These are phyloP conservation scores for Populus deltoides DNA, from an alignment of 345 rosid genomes.

Conservation along the genomic window DNA sequence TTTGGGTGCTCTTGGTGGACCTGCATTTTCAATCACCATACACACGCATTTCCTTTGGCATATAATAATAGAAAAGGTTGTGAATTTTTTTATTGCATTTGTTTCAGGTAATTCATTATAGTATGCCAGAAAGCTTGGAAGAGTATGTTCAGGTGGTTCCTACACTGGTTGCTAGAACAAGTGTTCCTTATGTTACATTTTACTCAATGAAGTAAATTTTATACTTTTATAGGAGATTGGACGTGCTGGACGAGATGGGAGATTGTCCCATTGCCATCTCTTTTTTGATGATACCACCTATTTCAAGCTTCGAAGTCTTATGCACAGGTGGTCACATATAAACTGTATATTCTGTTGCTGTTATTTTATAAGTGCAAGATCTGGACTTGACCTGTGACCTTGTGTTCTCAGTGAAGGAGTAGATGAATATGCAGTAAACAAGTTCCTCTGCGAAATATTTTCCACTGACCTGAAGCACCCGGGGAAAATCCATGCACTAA, in stretches of 20 bases:
- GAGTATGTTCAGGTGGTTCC: constrained; percentile 88
- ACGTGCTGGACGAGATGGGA: constrained; percentile 94
- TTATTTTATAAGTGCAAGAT: not conserved
- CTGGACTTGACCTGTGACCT: constrained; percentile 12
- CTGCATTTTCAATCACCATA: not conserved
- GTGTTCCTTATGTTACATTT: constrained; percentile 10
- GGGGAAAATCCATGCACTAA: constrained; percentile 58
- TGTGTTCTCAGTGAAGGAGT: constrained; percentile 76
- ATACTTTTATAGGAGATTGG: constrained; percentile 68
- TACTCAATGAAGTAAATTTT: constrained; percentile 17
- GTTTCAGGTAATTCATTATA: constrained; percentile 84
- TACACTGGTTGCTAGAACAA: constrained; percentile 7
- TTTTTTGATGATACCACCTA: constrained; percentile 69
- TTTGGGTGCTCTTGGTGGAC: not conserved
- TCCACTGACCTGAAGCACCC: constrained; percentile 36
- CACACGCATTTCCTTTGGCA: not conserved
- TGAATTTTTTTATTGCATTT: constrained; percentile 12
- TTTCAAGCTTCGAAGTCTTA: constrained; percentile 86
- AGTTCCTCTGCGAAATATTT: constrained; percentile 74
- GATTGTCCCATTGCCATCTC: constrained; percentile 81
- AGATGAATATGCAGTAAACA: constrained; percentile 85
- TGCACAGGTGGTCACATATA: constrained; percentile 58
- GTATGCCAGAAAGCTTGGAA: constrained; percentile 96
- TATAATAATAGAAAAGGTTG: not conserved
- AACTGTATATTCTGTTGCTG: not conserved